A percentile compares a stretch with the other conserved stretches of the same genome.
Evolutionary conservation across 2,329 filamentous ascomycete genomes (phyloP).

Genomic region (Fonsecaea monophora): DNA sequence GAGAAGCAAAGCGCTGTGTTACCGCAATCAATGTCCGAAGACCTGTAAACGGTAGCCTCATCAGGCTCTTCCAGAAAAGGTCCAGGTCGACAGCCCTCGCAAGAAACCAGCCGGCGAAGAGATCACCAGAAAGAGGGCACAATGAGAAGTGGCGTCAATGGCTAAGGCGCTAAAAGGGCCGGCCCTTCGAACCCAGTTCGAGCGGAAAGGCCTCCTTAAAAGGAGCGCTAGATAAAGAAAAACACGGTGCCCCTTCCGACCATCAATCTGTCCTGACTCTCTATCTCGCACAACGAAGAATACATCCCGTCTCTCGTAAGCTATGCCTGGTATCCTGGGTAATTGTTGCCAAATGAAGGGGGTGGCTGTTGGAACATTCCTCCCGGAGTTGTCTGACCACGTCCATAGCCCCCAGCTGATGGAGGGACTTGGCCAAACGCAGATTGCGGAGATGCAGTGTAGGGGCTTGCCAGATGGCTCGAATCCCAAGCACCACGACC

Average conservation of each 20-base stretch:
- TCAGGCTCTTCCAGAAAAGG: background rate
- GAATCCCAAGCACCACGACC: conserved; percentile 56
- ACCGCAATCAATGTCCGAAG: background rate
- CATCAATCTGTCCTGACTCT: background rate
- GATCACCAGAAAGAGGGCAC: background rate
- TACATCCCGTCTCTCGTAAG: conserved; percentile 12
- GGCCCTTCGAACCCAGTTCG: background rate
- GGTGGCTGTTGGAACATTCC: conserved; percentile 35
- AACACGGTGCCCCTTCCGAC: background rate
- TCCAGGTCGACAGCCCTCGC: background rate
- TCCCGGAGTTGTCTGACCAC: conserved; percentile 59
- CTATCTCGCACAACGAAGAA: conserved; percentile 5
- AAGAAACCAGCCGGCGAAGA: background rate
- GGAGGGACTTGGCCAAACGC: conserved; percentile 67
- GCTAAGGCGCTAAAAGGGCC: background rate
- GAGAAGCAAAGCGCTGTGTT: background rate
- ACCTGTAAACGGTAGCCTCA: background rate
- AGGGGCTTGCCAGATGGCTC: conserved; percentile 64
- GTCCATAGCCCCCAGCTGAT: conserved; percentile 84
- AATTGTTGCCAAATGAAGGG: conserved; percentile 31
- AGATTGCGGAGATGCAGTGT: conserved; percentile 52
- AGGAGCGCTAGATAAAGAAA: background rate
- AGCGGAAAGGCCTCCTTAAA: background rate
- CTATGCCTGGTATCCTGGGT: conserved; percentile 31
- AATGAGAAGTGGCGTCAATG: background rate